Base-by-base conservation (phyloP, 257 asterid genomes). In the Leonotis leonurus region DNA sequence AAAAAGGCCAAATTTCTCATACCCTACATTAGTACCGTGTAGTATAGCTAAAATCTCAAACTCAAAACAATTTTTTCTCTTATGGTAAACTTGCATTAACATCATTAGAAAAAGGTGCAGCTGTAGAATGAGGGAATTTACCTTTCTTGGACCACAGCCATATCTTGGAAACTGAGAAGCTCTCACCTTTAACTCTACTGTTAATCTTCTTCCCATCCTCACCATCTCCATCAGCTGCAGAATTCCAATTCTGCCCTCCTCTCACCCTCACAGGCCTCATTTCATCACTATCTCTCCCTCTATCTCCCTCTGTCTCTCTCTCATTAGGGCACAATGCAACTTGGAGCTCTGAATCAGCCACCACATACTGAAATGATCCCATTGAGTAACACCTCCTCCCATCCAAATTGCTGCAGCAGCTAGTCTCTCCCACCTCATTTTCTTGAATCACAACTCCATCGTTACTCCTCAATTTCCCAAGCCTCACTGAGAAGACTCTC, bases 351-450 rank as follows among this genome's bases (percentile, higher is more conserved):
- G 87, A 82, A 77, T 85, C 86, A 70, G 73, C 95, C 50, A 89
- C 97, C 76, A 93, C 99, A 78, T 93, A 93, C 26, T 89, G 89
- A 36, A 73, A 89, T 21, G 99, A 89, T 6, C 99, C 99, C 99
- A 93, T 87, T 2, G 99, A 93, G 44, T 58, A 93, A 74, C 99
- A 93, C 64, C 99, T 89, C 73, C 99, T 89, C 29, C 75, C 83
- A 64, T 79, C 95, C 81, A 93, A 71, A 71, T 72, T 80, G 56
- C 90, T 70, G 36, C 78, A 75, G 63, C 39, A 2, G 9, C 99
- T 89, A 54, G 81, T 75, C 80, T 87, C 97, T 18, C 95, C 95
- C 53, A 74, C 67, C 70, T 82, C 97, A 57, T 52, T 71, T 35
- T 78, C 81, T 39, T 49, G 73, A 59, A 36, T 64, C 70, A 62